Conservation (phyloP, 306 rosid genomes). For the Lotus japonicus region DNA sequence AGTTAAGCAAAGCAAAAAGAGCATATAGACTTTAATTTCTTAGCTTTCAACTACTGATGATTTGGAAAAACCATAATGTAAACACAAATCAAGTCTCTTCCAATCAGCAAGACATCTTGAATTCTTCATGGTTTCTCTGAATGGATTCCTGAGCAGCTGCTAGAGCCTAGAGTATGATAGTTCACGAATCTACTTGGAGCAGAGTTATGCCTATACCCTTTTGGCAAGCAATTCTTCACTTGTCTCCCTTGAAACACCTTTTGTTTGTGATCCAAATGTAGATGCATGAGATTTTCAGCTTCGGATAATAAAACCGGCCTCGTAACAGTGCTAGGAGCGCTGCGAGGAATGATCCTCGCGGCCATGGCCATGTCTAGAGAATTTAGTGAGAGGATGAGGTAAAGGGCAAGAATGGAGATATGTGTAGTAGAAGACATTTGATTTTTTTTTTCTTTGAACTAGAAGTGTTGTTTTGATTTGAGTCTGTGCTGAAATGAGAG, state of each 20-base stretch:
- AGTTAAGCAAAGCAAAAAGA: neutral
- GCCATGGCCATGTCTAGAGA: slow-evolving; percentile 32
- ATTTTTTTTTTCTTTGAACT: neutral
- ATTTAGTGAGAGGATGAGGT: slow-evolving; percentile 26
- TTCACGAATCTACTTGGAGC: slow-evolving; percentile 82
- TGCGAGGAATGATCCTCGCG: slow-evolving; percentile 53
- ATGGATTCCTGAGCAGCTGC: slow-evolving; percentile 35
- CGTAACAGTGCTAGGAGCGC: slow-evolving; percentile 73
- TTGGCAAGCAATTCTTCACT: slow-evolving; percentile 59
- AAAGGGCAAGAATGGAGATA: slow-evolving; percentile 22
- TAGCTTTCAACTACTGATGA: neutral
- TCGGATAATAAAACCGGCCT: slow-evolving; percentile 46
- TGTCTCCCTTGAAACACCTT: slow-evolving; percentile 34
- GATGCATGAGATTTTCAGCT: slow-evolving; percentile 30
- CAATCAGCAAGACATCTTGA: neutral
- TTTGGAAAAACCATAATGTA: slow-evolving; percentile 34
- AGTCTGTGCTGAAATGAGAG: slow-evolving; percentile 15
- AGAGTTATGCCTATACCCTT: slow-evolving; percentile 65
- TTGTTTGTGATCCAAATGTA: slow-evolving; percentile 31
- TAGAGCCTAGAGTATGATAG: slow-evolving; percentile 36
- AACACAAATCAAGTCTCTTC: slow-evolving; percentile 6
- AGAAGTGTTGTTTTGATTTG: neutral
- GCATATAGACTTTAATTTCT: neutral
- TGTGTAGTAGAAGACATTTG: slow-evolving; percentile 38
- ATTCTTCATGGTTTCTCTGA: slow-evolving; percentile 40